These are phyloP conservation scores for Microbotryum intermedium DNA, from an alignment of 1,284 basidiomycete species.

Conservation along the genomic window DNA sequence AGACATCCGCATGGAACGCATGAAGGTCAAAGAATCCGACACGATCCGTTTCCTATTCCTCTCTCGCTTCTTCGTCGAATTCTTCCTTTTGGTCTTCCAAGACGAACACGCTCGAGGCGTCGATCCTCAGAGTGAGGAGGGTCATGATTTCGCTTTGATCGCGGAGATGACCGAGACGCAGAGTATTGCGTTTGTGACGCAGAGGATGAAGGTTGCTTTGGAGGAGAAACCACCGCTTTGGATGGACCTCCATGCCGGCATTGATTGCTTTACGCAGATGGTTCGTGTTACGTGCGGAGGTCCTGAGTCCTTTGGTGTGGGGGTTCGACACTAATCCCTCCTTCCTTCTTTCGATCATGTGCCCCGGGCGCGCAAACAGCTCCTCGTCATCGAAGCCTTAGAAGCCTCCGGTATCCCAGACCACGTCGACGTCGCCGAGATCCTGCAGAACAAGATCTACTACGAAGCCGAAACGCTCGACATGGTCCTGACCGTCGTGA, in stretches of 20 bases:
- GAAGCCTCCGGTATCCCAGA: conserved; percentile 46
- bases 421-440: conserved; percentile 62
- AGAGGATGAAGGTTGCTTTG: conserved; percentile 73
- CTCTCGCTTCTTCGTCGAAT: conserved; percentile 79
- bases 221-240: conserved; percentile 87
- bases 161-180: conserved; percentile 73
- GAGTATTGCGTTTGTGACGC: conserved; percentile 79
- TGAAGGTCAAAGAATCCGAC: conserved; percentile 82
- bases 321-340: too few relatives aligned
- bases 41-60: conserved; percentile 74
- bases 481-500: conserved; percentile 64
- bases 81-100: conserved; percentile 52
- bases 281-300: too few relatives aligned
- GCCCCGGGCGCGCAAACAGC: conserved; percentile 40
- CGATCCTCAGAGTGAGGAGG: conserved; percentile 30
- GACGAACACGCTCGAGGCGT: conserved; percentile 30
- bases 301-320: not conserved
- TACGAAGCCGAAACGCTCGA: conserved; percentile 90
- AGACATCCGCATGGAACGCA: conserved; percentile 81
- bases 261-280: conserved; percentile 83
- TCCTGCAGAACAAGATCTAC: conserved; percentile 77
- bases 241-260: conserved; percentile 88
- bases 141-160: conserved; percentile 64
- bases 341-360: too few relatives aligned
- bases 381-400: conserved; percentile 70